Evolutionary conservation across 2,329 filamentous ascomycete genomes (phyloP).

Genomic region (Calonectria montana): DNA sequence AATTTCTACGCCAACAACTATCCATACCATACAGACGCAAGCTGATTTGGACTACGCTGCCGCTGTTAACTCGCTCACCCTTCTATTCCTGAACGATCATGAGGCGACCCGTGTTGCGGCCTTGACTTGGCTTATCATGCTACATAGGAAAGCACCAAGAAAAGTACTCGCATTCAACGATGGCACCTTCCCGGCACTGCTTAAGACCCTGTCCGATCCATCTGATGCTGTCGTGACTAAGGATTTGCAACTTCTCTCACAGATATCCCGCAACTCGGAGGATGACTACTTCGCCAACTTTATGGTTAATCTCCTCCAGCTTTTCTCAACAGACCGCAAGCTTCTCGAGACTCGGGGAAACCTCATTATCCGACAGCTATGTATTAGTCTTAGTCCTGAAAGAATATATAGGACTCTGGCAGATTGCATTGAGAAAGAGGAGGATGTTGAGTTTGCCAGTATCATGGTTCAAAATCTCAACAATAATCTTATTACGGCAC

Average conservation of each 20-base stretch:
- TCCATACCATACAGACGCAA: slow-evolving; percentile 58
- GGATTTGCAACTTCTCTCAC: slow-evolving; percentile 91
- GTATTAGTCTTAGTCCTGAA: slow-evolving; percentile 91
- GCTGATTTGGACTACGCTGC: slow-evolving; percentile 94
- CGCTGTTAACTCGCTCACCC: slow-evolving; percentile 90
- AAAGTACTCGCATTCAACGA: slow-evolving; percentile 97
- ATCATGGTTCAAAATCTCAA: slow-evolving; percentile 99
- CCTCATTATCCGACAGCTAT: slow-evolving; percentile 94
- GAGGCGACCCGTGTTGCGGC: slow-evolving; percentile 95
- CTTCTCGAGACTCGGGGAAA: slow-evolving; percentile 94
- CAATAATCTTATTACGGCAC: slow-evolving; percentile 98
- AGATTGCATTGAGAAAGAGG: slow-evolving; percentile 96
- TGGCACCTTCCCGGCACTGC: slow-evolving; percentile 92
- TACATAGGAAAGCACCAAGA: slow-evolving; percentile 92
- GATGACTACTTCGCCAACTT: slow-evolving; percentile 98
- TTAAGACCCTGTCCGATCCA: slow-evolving; percentile 96
- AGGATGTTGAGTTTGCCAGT: slow-evolving; percentile 97
- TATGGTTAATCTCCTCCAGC: slow-evolving; percentile 94
- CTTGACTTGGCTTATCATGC: slow-evolving; percentile 96
- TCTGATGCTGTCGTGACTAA: slow-evolving; percentile 96
- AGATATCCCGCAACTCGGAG: slow-evolving; percentile 96
- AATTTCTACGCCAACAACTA: slow-evolving; percentile 58
- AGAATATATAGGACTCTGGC: slow-evolving; percentile 95
- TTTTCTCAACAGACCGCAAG: slow-evolving; percentile 94
- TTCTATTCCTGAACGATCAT: slow-evolving; percentile 96